Evolutionary conservation across 495 filamentous ascomycete species (phyloP), one percentile per base, ranked within the genome.

Genomic region (Recurvomyces mirabilis): DNA sequence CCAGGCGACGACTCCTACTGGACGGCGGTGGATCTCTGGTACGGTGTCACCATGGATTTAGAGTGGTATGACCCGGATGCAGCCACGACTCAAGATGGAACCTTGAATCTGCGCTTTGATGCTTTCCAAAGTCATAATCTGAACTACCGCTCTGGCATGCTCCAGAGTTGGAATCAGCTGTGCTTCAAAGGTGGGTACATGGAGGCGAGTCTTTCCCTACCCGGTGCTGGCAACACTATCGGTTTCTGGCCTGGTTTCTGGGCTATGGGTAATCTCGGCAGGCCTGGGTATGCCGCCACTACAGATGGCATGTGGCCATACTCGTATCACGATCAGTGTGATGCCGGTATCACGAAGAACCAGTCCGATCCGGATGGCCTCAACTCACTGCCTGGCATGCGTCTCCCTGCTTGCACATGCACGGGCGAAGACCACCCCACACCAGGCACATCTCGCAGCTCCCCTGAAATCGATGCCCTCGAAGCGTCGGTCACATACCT

Each of bases 21-120:
- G 33, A 40, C 41, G 21, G 59, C 46, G 6, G 45, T 53, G 17
- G 50, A 62, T 32, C 46, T 58, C 36, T 62, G 59, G 59, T 62
- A 62, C 41, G 59, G 59, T 15, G 59, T 55, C 9, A 62, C 59
- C 11, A 13, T 42, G 24, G 58, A 62, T 43, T 26, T 60, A 18
- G 59, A 62, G 19, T 62, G 59, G 58, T 62, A 60, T 39, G 59
- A 62, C 37, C 59, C 59, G 5, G 59, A 62, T 31, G 59, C 59
- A 9, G 47, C 51, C 21, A 54, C 55, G 17, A 62, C 59, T 1
- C 31, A 21, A 17, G 37, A 60, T 36, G 59, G 59, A 32, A 54
- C 49, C 12, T 51, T 62, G 6, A 37, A 53, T 12, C 39, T 62
- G 21, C 55, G 48, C 19, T 54, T 62, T 18, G 59, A 62, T 39